Percentiles rank a stretch among this genome's conserved stretches.
Evolutionary conservation across 202 grass and related monocot genomes (phyloP).

Genomic region (Schoenoplectus tabernaemontani): DNA sequence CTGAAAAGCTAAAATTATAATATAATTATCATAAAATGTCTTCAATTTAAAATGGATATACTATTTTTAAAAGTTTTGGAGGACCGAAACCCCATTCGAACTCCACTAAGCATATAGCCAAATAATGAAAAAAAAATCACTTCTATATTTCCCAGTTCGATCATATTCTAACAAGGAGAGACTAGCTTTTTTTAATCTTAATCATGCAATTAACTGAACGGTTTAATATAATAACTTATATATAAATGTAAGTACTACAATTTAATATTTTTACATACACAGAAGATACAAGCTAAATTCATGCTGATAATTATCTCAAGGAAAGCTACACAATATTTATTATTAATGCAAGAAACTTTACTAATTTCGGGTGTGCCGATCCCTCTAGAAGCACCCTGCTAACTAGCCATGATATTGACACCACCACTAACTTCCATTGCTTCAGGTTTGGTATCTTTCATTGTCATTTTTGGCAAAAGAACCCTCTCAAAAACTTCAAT

Average conservation of each 20-base stretch:
- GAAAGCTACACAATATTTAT: neutral
- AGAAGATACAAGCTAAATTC: neutral
- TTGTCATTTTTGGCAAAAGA: constrained; percentile 17
- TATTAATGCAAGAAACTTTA: neutral
- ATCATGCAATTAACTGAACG: neutral
- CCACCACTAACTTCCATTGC: neutral
- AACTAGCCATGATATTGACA: neutral
- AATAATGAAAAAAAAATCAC: too few relatives aligned
- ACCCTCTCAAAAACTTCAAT: constrained; percentile 40
- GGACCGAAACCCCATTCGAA: too few relatives aligned
- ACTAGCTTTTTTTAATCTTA: too few relatives aligned
- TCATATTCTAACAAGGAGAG: too few relatives aligned
- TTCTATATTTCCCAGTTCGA: too few relatives aligned
- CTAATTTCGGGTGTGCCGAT: neutral
- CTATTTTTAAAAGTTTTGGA: too few relatives aligned
- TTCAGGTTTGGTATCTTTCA: neutral
- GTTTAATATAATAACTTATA: neutral
- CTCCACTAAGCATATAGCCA: too few relatives aligned
- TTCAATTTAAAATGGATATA: too few relatives aligned
- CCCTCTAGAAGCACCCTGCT: neutral
- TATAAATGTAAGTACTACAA: neutral
- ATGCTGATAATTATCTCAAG: neutral
- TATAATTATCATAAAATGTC: too few relatives aligned
- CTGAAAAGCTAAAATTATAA: too few relatives aligned
- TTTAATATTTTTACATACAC: neutral